A percentile compares a stretch with the other conserved stretches of the same genome.
Evolutionary conservation across 257 asterid genomes (phyloP).

Genomic region (Nicotiana otophora): DNA sequence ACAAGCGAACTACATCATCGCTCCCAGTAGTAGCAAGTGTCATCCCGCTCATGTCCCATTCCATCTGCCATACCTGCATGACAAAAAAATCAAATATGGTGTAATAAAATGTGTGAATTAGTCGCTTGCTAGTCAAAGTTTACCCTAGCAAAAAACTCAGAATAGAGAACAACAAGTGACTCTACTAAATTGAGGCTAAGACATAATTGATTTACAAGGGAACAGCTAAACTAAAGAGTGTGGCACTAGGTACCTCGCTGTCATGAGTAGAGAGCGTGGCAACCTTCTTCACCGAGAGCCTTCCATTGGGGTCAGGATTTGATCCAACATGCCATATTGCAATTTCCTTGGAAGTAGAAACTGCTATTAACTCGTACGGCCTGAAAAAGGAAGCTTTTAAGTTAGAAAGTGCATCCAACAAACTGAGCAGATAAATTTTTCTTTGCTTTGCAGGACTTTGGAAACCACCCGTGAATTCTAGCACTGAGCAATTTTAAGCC

Average conservation of each 20-base stretch:
- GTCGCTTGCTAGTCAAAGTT: neutral
- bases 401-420: neutral
- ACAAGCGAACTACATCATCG: slow-evolving; percentile 70
- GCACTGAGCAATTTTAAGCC: neutral
- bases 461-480: neutral
- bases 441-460: neutral
- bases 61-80: slow-evolving; percentile 80
- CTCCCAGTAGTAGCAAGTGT: slow-evolving; percentile 76
- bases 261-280: slow-evolving; percentile 63
- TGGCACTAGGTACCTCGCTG: slow-evolving; percentile 49
- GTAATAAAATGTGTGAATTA: neutral
- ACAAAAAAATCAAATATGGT: neutral
- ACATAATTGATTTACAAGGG: neutral
- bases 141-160: neutral
- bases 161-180: neutral
- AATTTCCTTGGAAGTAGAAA: slow-evolving; percentile 72
- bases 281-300: slow-evolving; percentile 59
- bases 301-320: slow-evolving; percentile 66
- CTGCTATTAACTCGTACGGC: slow-evolving; percentile 88
- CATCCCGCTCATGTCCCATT: slow-evolving; percentile 98
- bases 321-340: slow-evolving; percentile 85
- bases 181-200: neutral
- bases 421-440: neutral
- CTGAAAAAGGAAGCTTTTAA: slow-evolving; percentile 33
- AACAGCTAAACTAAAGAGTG: neutral